Evolutionary conservation across 108 stramenopile species (phyloP), one percentile per base, ranked within the genome.

Genomic region (Nitzschia palea): DNA sequence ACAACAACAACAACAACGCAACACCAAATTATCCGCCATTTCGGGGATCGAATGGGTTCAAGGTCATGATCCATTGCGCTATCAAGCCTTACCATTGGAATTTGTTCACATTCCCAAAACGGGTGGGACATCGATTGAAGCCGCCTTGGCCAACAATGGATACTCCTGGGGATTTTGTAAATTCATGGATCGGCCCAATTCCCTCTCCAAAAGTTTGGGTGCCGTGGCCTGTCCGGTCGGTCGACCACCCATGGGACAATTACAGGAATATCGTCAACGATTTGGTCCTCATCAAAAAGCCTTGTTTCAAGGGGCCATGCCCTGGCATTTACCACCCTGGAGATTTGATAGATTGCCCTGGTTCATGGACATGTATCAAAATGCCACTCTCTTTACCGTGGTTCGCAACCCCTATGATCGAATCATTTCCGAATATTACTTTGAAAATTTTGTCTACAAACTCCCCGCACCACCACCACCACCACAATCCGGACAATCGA

Each of bases 91-190:
- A 20, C 23, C 50, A 51, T 76, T 26, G 63, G 65, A 40, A 65
- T 79, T 79, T 51, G 70, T 83, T 15, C 82, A 83, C 60, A 74
- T 83, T 48, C 79, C 82, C 1, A 79, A 79, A 32, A 83, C 82
- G 33, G 82, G 75, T 42, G 82, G 78, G 8, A 62, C 78, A 0
- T 54, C 75, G 3, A 60, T 79, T 18, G 78, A 79, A 62, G 51
- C 25, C 0, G 70, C 65, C 14, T 74, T 47, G 2, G 66, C 62
- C 26, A 18, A 44, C 14, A 26, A 15, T 2, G 71, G 71, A 12
- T 55, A 75, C 53, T 42, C 27, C 1, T 82, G 81, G 81, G 74
- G 77, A 28, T 40, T 74, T 15, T 82, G 81, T 53, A 77, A 79
- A 40, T 82, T 61, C 14, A 40, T 40, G 37, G 14, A 40, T 40